Evolutionary conservation across 2,329 filamentous ascomycete genomes (phyloP).

Genomic region (Cordyceps farinosa): DNA sequence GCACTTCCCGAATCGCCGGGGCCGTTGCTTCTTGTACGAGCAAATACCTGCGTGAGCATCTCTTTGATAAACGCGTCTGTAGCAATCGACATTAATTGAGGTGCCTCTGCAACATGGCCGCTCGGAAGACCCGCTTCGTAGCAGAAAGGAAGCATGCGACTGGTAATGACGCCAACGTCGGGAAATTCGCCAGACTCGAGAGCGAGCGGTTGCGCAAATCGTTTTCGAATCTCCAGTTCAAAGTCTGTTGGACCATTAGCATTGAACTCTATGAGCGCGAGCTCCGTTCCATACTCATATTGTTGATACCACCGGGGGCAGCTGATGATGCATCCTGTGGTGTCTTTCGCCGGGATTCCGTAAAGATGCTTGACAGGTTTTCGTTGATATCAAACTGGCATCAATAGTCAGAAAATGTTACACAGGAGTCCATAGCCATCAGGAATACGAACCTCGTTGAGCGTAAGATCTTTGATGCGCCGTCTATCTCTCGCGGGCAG

Average conservation of each 20-base stretch:
- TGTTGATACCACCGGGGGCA: slow-evolving; percentile 68
- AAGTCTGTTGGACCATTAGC: slow-evolving; percentile 47
- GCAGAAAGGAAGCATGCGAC: slow-evolving; percentile 64
- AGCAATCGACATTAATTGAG: slow-evolving; percentile 61
- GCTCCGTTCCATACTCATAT: slow-evolving; percentile 61
- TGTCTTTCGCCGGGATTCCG: slow-evolving; percentile 46
- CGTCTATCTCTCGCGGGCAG: slow-evolving; percentile 63
- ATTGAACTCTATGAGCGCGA: not conserved
- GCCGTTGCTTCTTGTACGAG: slow-evolving; percentile 61
- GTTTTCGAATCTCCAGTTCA: slow-evolving; percentile 64
- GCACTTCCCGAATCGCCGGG: slow-evolving; percentile 59
- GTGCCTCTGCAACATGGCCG: slow-evolving; percentile 57
- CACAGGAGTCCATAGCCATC: not conserved
- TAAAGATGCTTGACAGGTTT: slow-evolving; percentile 49
- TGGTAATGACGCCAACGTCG: slow-evolving; percentile 59
- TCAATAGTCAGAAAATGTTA: not conserved
- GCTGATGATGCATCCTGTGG: slow-evolving; percentile 62
- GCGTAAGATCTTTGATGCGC: slow-evolving; percentile 61
- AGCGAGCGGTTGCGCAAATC: slow-evolving; percentile 60
- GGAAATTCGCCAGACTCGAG: slow-evolving; percentile 68
- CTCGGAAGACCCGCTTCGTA: slow-evolving; percentile 61
- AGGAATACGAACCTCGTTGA: slow-evolving; percentile 54
- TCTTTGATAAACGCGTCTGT: slow-evolving; percentile 67
- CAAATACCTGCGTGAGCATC: slow-evolving; percentile 59
- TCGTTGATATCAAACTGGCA: slow-evolving; percentile 53